phyloP scores from a whole-genome alignment of 1,284 basidiomycete species.

The Cutaneotrichosporon arboriforme region DNA sequence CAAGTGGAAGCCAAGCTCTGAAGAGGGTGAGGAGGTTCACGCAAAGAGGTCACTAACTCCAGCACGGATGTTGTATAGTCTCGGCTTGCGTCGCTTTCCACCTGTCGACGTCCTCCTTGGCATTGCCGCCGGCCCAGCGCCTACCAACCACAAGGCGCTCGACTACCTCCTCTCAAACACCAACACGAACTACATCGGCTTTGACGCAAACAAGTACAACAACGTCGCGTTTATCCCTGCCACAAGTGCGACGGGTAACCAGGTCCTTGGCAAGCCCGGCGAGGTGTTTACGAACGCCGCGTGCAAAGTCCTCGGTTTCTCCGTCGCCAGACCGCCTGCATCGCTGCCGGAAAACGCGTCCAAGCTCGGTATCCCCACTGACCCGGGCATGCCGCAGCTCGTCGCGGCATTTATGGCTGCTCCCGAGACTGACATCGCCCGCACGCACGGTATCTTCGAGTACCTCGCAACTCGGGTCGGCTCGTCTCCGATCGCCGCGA shows the following conservation, averaged over 20 bases:
- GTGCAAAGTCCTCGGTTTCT: conserved; percentile 71
- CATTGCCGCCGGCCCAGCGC: conserved; percentile 56
- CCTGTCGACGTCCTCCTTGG: conserved; percentile 62
- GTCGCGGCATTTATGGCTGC: conserved; percentile 59
- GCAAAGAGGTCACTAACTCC: conserved; percentile 7
- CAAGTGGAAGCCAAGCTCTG: conserved; percentile 72
- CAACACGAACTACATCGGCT: conserved; percentile 55
- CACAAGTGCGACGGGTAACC: conserved; percentile 51
- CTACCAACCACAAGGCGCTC: conserved; percentile 54
- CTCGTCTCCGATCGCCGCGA: conserved; percentile 37
- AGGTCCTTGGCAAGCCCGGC: conserved; percentile 60
- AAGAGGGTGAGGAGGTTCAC: conserved; percentile 61
- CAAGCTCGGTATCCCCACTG: conserved; percentile 68
- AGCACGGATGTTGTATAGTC: conserved; percentile 76
- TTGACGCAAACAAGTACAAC: conserved; percentile 58
- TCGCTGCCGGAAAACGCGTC: conserved; percentile 59
- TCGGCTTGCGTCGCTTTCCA: conserved; percentile 72
- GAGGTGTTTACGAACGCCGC: conserved; percentile 69
- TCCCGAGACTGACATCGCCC: conserved; percentile 58
- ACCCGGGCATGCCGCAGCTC: conserved; percentile 66
- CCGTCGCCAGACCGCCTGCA: conserved; percentile 54
- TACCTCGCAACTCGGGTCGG: conserved; percentile 68
- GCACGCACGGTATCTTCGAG: conserved; percentile 67
- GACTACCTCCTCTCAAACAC: conserved; percentile 74
- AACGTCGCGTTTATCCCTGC: conserved; percentile 77